Conservation (phyloP, 805 yeast genomes). For the Ogataea glucozyma region DNA sequence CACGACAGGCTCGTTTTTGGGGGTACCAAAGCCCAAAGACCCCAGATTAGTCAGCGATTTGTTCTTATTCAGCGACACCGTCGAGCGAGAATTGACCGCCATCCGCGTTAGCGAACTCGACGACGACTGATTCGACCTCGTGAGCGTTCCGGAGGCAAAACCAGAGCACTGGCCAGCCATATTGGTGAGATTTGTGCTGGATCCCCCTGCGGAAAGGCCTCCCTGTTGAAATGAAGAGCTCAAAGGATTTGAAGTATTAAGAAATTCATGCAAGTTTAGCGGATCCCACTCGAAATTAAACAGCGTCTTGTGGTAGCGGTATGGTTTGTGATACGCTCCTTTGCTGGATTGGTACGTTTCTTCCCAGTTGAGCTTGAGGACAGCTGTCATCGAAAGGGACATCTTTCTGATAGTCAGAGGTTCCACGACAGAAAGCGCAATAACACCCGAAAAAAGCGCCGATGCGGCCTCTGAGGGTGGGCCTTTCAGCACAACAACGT, state of each 20-base stretch:
- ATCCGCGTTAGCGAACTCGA: conserved; percentile 44
- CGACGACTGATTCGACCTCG: conserved; percentile 42
- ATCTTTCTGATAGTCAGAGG: conserved; percentile 69
- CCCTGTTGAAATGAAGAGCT: conserved; percentile 19
- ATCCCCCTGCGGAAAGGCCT: conserved; percentile 6
- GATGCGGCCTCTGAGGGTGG: conserved; percentile 75
- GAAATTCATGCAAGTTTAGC: conserved; percentile 49
- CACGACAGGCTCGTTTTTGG: conserved; percentile 37
- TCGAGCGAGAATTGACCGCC: conserved; percentile 25
- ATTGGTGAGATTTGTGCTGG: conserved; percentile 15
- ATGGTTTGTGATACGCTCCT: conserved; percentile 46
- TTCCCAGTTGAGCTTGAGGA: conserved; percentile 64
- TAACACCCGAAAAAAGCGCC: conserved; percentile 70
- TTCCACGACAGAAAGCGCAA: conserved; percentile 74
- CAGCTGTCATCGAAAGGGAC: conserved; percentile 64
- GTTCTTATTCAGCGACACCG: conserved; percentile 20
- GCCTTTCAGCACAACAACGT: conserved; percentile 82
- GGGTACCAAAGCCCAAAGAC: conserved; percentile 21
- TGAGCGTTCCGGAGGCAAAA: conserved; percentile 34
- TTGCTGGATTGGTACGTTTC: conserved; percentile 51
- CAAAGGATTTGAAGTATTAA: conserved; percentile 23
- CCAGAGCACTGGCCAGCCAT: conserved; percentile 18
- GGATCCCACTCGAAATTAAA: conserved; percentile 82
- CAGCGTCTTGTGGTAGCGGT: conserved; percentile 57
- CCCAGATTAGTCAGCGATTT: conserved; percentile 38